Base-by-base conservation (phyloP, 2,329 filamentous ascomycete species). In the Penicillium fuscoglaucum region DNA sequence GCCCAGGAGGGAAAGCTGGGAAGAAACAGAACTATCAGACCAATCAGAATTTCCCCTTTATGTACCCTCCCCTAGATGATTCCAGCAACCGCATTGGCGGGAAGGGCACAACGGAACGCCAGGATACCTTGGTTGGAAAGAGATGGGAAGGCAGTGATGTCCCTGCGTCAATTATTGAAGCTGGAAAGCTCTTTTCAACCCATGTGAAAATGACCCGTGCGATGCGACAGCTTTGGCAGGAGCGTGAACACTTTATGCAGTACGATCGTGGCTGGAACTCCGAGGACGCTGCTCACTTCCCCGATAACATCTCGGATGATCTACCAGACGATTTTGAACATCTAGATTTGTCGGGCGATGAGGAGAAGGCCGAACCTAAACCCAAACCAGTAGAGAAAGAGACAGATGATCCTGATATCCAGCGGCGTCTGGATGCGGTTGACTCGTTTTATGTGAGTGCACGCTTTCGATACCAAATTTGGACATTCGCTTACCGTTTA, bases 11-110 rank as follows among this genome's bases (percentile, higher is more conserved):
- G 0, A 99, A 98, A 74, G 91, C 90, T 52, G 93, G 90, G 0
- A 99, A 99, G 81, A 99, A 99, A 72, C 95, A 99, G 70, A 99
- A 98, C 67, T 99, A 99, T 69, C 95, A 99, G 74, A 99, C 95
- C 0, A 99, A 99, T 70, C 95, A 99, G 68, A 95, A 97, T 71
- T 98, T 99, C 64, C 95, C 95, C 0, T 98, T 99, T 71, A 87
- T 99, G 78, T 99, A 99, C 67, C 95, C 95, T 2, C 95, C 95
- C 1, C 80, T 97, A 19, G 93, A 97, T 74, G 88, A 88, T 61
- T 88, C 87, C 26, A 96, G 92, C 76, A 96, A 96, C 71, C 90
- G 89, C 66, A 87, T 93, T 39, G 93, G 95, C 51, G 93, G 93
- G 1, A 97, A 96, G 72, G 93, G 93, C 13, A 85, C 84, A 21